These are phyloP conservation scores for Aspergillus taichungensis DNA, from an alignment of 495 filamentous ascomycete genomes.

Conservation along the genomic window DNA sequence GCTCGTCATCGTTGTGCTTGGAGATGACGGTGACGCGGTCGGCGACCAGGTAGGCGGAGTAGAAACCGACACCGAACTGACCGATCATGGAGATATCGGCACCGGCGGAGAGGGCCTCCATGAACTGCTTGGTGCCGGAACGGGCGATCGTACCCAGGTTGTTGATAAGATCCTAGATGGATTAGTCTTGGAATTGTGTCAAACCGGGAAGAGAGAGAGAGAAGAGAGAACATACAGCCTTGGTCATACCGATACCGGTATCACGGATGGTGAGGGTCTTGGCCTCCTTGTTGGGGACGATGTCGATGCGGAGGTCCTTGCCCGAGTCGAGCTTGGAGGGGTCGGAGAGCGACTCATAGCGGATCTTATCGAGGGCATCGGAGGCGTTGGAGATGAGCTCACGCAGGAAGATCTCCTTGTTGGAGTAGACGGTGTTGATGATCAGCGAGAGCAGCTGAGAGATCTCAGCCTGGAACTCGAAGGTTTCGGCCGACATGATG, in stretches of 20 bases:
- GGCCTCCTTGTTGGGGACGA: conserved; percentile 90
- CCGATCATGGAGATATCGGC: conserved; percentile 99
- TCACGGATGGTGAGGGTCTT: conserved; percentile 97
- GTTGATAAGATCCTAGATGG: conserved; percentile 98
- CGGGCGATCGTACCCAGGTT: conserved; percentile 99
- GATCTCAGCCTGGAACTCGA: conserved; percentile 99
- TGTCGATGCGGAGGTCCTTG: conserved; percentile 97
- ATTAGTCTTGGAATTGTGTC: too few species aligned
- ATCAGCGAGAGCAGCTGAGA: conserved; percentile 98
- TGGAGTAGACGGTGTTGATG: conserved; percentile 99
- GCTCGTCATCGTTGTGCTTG: conserved; percentile 99
- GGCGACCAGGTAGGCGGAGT: conserved; percentile 98
- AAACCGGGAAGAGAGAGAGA: too few species aligned
- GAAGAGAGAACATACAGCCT: conserved; percentile 67
- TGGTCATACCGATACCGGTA: conserved; percentile 99
- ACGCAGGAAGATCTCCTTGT: conserved; percentile 99
- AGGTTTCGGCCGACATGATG: conserved; percentile 81
- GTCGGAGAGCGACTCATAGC: conserved; percentile 95
- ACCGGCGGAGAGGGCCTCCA: conserved; percentile 97
- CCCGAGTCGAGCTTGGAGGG: conserved; percentile 90
- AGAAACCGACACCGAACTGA: conserved; percentile 99
- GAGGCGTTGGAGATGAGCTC: conserved; percentile 96
- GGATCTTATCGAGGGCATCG: conserved; percentile 99
- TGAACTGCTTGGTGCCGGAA: conserved; percentile 99
- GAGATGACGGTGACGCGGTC: conserved; percentile 92